Base-by-base conservation (phyloP, 2,329 filamentous ascomycete genomes). In the Alternaria arborescens region DNA sequence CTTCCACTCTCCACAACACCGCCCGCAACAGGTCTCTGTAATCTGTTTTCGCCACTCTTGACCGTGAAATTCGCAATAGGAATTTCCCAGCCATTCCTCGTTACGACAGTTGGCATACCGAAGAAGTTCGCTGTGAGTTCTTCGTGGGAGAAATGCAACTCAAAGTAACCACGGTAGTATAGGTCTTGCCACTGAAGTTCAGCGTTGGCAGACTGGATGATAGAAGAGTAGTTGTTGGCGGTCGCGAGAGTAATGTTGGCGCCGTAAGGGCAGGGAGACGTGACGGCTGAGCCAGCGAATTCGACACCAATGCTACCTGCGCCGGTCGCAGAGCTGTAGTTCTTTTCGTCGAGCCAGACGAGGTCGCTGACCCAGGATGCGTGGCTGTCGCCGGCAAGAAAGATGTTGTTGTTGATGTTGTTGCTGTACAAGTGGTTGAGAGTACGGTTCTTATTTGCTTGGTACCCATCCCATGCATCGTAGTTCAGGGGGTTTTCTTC, bases 161-260 rank as follows among this genome's bases (percentile, higher is more conserved):
- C 85, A 67, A 88, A 92, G 78, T 93, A 93, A 1, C 90, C 91
- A 18, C 90, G 84, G 76, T 92, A 93, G 75, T 90, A 92, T 8
- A 88, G 76, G 58, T 92, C 90, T 67, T 89, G 87, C 90, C 89
- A 93, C 70, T 91, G 88, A 47, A 93, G 80, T 74, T 90, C 88
- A 0, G 81, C 78, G 75, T 91, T 92, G 22, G 82, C 77, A 43
- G 72, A 72, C 28, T 78, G 61, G 16, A 77, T 64, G 58, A 68
- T 70, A 24, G 57, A 58, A 14, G 76, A 74, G 60, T 71, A 69
- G 51, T 80, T 79, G 63, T 88, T 83, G 2, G 86, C 86, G 1
- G 76, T 74, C 0, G 78, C 78, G 47, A 88, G 81, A 3, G 83
- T 83, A 57, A 88, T 87, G 72, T 86, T 87, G 52, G 85, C 83